Evolutionary conservation across 176 grass and related monocot genomes (phyloP), one percentile per base, ranked within the genome.

Genomic region (Oryza meyeriana): DNA sequence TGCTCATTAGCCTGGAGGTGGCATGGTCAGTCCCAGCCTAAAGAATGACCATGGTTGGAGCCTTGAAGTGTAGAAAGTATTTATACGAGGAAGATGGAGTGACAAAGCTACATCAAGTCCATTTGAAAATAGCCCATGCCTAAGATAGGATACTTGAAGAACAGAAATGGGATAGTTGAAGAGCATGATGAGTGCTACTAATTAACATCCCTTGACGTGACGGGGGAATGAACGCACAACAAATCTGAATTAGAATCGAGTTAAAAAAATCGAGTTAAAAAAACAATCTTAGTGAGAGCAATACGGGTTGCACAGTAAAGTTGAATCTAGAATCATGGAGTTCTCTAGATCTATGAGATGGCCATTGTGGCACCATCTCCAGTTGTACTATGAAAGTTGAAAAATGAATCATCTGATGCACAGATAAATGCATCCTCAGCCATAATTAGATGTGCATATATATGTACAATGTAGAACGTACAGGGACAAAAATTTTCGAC

Each of bases 391-490:
- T 41, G 38, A 66, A 71, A 24, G 20, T 63, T 33, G 25, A 66
- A 66, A 31, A 18, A 57, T 14, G 74, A 88, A 66, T 68, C 67
- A 81, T 24, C 65, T 39, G 36, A 57, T 72, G 57, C 57, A 81
- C 65, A 72, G 24, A 73, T 64, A 72, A 39, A 77, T 72, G 29
- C 41, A 81, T 81, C 71, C 55, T 78, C 38, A 16, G 42, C 72
- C 79, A 77, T 77, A 66, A 81, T 29, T 58, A 71, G 77, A 82
- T 9, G 22, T 72, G 28, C 30, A 55, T 55, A 22, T 17, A 65
- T 86, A 82, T 86, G 66, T 89, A 89, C 88, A 89, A 44, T 58
- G 74, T 64, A 63, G 83, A 77, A 58, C 29, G 82, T 82, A 38
- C 36, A 78, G 27, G 61, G 61, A 22, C 17, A 55, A 62, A 85